Evolutionary conservation across 768 basidiomycete species (phyloP).

Genomic region (Leccinum arenicola): DNA sequence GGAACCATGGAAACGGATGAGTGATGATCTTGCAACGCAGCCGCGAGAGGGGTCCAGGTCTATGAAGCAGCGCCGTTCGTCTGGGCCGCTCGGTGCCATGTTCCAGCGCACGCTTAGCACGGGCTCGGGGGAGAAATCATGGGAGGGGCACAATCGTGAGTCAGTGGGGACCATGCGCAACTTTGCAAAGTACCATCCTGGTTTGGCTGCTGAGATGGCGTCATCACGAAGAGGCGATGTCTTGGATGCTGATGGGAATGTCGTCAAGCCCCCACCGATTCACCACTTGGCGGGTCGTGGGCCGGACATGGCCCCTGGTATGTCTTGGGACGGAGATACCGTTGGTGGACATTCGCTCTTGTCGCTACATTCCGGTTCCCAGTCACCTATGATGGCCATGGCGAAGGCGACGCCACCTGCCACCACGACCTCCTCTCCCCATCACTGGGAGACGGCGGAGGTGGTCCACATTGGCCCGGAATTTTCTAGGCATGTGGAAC

Average conservation of each 20-base stretch:
- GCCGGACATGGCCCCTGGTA: constrained; percentile 34
- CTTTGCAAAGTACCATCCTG: constrained; percentile 59
- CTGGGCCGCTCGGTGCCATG: constrained; percentile 53
- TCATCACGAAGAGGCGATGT: constrained; percentile 26
- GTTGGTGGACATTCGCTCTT: constrained; percentile 47
- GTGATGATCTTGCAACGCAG: constrained; percentile 44
- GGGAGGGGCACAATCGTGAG: constrained; percentile 36
- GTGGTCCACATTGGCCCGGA: constrained; percentile 40
- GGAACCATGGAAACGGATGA: constrained; percentile 58
- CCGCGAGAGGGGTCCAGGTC: constrained; percentile 39
- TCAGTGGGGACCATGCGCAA: constrained; percentile 34
- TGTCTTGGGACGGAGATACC: constrained; percentile 55
- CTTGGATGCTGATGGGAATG: constrained; percentile 18
- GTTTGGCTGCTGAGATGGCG: constrained; percentile 52
- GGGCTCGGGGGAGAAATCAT: constrained; percentile 46
- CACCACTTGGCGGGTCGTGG: constrained; percentile 45
- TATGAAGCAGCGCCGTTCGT: constrained; percentile 39
- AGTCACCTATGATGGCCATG: constrained; percentile 44
- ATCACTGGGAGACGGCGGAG: constrained; percentile 71
- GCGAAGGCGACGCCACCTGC: constrained; percentile 64
- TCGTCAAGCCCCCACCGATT: constrained; percentile 32
- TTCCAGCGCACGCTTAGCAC: constrained; percentile 59
- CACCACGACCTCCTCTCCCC: constrained; percentile 42
- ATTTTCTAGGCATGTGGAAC: constrained; percentile 4
- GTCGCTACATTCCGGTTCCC: constrained; percentile 43